These are phyloP conservation scores for Fennellomyces sp. DNA, from an alignment of 371 early-diverging fungal species.

Conservation along the genomic window DNA sequence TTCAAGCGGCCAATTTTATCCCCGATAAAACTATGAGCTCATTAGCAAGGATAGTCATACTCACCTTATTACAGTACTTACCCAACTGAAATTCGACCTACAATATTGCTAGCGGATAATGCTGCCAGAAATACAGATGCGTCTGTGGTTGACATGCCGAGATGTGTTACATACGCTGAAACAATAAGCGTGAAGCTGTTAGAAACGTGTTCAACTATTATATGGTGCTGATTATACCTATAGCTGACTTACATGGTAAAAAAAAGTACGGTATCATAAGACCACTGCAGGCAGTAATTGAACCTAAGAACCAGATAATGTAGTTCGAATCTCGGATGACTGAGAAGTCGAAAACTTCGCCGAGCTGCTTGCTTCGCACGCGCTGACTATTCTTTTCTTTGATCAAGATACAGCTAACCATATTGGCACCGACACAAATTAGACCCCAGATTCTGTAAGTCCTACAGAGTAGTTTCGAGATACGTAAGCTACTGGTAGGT, in stretches of 20 bases:
- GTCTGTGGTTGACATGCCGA: slow-evolving; percentile 15
- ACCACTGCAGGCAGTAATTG: slow-evolving; percentile 22
- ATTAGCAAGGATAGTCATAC: background rate
- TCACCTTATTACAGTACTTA: background rate
- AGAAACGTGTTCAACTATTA: background rate
- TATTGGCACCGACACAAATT: slow-evolving; percentile 10
- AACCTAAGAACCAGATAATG: slow-evolving; percentile 13
- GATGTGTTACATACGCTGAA: slow-evolving; percentile 23
- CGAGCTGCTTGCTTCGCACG: background rate
- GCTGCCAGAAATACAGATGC: slow-evolving; percentile 16
- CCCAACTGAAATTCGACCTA: slow-evolving; percentile 21
- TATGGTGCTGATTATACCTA: background rate
- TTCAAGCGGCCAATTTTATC: slow-evolving; percentile 55
- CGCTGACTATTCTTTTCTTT: slow-evolving; percentile 17
- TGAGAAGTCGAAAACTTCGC: slow-evolving; percentile 16
- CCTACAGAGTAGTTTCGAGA: background rate
- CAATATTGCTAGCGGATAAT: slow-evolving; percentile 10
- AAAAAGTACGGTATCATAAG: slow-evolving; percentile 26
- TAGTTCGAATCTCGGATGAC: slow-evolving; percentile 10
- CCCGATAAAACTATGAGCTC: slow-evolving; percentile 16
- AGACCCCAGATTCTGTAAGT: slow-evolving; percentile 20
- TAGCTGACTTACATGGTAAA: slow-evolving; percentile 19
- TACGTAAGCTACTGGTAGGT: background rate
- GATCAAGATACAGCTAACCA: slow-evolving; percentile 18
- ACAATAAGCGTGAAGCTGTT: no score